Evolutionary conservation across 2,329 filamentous ascomycete species (phyloP), one percentile per base, ranked within the genome.

Genomic region (Aureobasidium uvarum): DNA sequence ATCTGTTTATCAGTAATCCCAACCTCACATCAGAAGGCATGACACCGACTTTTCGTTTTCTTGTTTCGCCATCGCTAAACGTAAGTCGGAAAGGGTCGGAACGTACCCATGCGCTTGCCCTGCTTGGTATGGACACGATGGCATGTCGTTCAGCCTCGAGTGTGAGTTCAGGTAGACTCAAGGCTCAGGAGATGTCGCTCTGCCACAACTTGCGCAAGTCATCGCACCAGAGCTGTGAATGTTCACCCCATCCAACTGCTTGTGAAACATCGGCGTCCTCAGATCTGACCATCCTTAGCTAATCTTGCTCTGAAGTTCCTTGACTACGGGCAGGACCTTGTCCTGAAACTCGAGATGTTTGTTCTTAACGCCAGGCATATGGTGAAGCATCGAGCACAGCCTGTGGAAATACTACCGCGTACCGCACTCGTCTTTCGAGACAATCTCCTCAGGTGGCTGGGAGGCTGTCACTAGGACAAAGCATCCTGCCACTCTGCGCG

Each of bases 1-100:
- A 60, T 60, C 56, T 48, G 39, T 60, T 48, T 60, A 23, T 41
- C 48, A 38, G 25, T 60, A 38, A 25, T 46, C 48, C 46, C 56
- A 60, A 45, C 11, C 41, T 48, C 31, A 46, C 14, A 31, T n/a
- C n/a, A 25, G 41, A 20, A 33, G 48, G 28, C 41, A 33, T 23
- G 56, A 48, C 28, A 36, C 28, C 55, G 23, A 25, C 55, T 33
- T 45, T 8, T 45, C 25, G 55, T 5, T 1, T 60, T 38, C 16
- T 31, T 45, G 54, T 60, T 18, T 43, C 31, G 56, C 43, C 25
- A 36, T 48, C 20, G n/a, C 16, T n/a, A 33, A 31, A 23, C 33
- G 41, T n/a, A 36, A 38, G 11, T 48, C 56, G 56, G 56, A 38
- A 38, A 7, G 23, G 36, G 11, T 48, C 56, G 56, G 56, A 13